These are phyloP conservation scores for Zygosaccharomyces sapae DNA, from an alignment of 1,139 yeast genomes.

Conservation along the genomic window DNA sequence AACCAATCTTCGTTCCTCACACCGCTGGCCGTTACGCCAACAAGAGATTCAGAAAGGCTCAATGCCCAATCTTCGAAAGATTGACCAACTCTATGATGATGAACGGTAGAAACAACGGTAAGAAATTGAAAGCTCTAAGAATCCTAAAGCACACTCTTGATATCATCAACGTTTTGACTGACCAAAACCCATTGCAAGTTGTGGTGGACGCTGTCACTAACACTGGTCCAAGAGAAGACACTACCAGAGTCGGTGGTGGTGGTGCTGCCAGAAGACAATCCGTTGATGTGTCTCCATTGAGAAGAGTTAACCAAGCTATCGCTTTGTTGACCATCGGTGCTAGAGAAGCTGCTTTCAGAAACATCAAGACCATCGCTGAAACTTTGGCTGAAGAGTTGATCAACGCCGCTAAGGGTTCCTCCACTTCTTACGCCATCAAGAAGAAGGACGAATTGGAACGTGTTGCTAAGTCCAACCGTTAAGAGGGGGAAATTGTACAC, in stretches of 20 bases:
- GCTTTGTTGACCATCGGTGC: slow-evolving; percentile 99
- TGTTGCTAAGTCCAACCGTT: slow-evolving; percentile 99
- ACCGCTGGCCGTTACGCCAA: slow-evolving; percentile 99
- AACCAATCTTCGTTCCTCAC: slow-evolving; percentile 97
- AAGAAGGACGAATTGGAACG: slow-evolving; percentile 99
- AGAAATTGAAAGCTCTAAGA: slow-evolving; percentile 99
- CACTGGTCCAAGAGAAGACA: slow-evolving; percentile 99
- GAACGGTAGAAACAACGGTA: slow-evolving; percentile 99
- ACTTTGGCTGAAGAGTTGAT: slow-evolving; percentile 99
- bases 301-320: slow-evolving; percentile 99
- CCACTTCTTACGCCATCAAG: slow-evolving; percentile 99
- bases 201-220: slow-evolving; percentile 98
- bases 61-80: slow-evolving; percentile 99
- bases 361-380: slow-evolving; percentile 99
- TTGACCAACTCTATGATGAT: slow-evolving; percentile 99
- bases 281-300: slow-evolving; percentile 99
- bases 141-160: slow-evolving; percentile 98
- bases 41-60: slow-evolving; percentile 99
- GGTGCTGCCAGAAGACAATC: slow-evolving; percentile 99
- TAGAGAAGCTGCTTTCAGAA: slow-evolving; percentile 99
- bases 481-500: slow-evolving; percentile 37
- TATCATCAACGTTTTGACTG: slow-evolving; percentile 95
- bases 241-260: slow-evolving; percentile 99
- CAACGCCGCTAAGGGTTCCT: slow-evolving; percentile 99
- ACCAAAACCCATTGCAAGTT: slow-evolving; percentile 99